Percentiles rank a stretch among this genome's conserved stretches.
Conservation (phyloP, 1,284 basidiomycete species). For the Melampsora larici-populina region DNA sequence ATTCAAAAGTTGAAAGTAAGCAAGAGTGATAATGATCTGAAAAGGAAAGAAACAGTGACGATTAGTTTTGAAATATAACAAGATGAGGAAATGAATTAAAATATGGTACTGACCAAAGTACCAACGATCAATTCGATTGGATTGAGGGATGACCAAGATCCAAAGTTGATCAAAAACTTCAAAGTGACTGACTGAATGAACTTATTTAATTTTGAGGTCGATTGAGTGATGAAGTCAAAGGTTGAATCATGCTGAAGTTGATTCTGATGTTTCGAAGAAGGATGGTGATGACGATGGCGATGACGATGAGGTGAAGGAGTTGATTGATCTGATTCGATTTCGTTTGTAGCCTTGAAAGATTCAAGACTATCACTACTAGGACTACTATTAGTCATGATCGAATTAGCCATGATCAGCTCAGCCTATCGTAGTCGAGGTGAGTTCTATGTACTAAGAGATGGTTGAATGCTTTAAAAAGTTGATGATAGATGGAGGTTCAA, state of each 20-base stretch:
- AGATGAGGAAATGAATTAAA: background rate
- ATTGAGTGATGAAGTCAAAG: background rate
- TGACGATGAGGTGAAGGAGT: no score
- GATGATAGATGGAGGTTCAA: no score
- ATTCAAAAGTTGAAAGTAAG: conserved; percentile 54
- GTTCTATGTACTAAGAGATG: no score
- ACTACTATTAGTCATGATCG: no score
- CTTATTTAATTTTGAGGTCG: background rate
- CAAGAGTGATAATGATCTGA: conserved; percentile 53
- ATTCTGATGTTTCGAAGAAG: background rate
- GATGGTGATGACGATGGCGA: no score
- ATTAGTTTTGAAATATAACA: conserved; percentile 9
- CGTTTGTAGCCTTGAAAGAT: no score
- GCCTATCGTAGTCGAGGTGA: no score
- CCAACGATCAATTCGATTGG: conserved; percentile 41
- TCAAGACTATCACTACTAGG: no score
- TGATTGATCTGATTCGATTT: no score
- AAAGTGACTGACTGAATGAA: background rate
- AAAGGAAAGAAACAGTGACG: background rate
- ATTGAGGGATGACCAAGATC: conserved; percentile 18
- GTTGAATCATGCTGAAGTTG: background rate
- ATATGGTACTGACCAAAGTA: conserved; percentile 29
- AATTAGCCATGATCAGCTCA: no score
- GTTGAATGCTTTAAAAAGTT: no score
- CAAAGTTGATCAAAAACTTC: background rate